These are phyloP conservation scores for Rutidosis leptorrhynchoides DNA, from an alignment of 129 eudicot genomes.

Conservation along the genomic window DNA sequence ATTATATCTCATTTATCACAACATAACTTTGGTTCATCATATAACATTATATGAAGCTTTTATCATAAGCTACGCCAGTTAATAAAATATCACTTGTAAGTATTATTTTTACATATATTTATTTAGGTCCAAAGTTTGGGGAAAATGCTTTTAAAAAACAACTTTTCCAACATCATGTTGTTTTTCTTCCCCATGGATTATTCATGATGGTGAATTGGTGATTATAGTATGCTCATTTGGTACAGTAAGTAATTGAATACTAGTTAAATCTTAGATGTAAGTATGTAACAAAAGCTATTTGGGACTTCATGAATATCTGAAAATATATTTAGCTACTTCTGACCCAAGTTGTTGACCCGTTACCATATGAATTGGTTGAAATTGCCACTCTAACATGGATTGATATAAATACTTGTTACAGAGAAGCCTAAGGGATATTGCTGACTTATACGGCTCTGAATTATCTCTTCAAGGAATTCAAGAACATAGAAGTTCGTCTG, in stretches of 20 bases:
- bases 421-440: constrained; percentile 89
- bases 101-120: no score
- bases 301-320: neutral
- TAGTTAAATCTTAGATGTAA: no score
- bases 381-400: neutral
- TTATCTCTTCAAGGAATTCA: constrained; percentile 65
- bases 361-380: neutral
- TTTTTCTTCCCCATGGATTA: neutral
- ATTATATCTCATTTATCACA: no score
- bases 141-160: no score
- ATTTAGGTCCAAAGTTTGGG: no score
- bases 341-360: neutral
- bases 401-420: constrained; percentile 30
- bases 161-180: no score
- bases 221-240: neutral
- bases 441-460: constrained; percentile 66
- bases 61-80: no score
- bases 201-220: no score
- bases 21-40: no score
- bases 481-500: constrained; percentile 49
- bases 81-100: no score
- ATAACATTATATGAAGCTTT: no score
- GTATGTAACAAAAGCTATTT: no score
- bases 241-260: neutral
- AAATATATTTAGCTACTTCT: neutral